Evolutionary conservation across 768 basidiomycete genomes (phyloP).

Genomic region (Leccinum uliginosum): DNA sequence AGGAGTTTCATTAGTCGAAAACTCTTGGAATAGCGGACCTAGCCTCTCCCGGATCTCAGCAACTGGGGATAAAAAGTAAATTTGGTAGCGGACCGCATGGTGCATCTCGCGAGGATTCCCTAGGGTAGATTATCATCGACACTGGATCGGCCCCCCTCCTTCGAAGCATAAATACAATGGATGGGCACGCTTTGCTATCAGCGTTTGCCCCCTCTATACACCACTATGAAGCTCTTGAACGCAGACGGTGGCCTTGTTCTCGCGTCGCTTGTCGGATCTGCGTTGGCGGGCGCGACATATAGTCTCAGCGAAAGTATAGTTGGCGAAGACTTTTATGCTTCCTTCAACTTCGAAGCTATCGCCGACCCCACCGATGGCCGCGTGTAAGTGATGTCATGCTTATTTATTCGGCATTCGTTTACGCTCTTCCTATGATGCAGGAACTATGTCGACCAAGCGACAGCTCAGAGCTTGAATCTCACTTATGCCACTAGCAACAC

Average conservation of each 20-base stretch:
- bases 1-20: neutral
- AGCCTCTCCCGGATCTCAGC: neutral
- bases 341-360: constrained; percentile 32
- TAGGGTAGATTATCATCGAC: neutral
- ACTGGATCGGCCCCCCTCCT: neutral
- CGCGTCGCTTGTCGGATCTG: constrained; percentile 7
- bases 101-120: neutral
- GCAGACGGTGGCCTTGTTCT: constrained; percentile 7
- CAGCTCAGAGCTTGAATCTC: constrained; percentile 26
- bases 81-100: constrained; percentile 6
- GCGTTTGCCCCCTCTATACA: neutral
- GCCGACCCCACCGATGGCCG: constrained; percentile 36
- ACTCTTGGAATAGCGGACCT: neutral
- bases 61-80: neutral
- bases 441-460: constrained; percentile 31
- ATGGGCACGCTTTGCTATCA: neutral
- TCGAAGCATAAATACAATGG: constrained; percentile 14
- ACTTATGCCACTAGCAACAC: constrained; percentile 24
- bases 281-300: constrained; percentile 24
- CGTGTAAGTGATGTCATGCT: constrained; percentile 24
- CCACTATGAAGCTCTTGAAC: constrained; percentile 15
- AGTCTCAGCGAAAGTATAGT: constrained; percentile 23
- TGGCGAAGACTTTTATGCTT: constrained; percentile 28
- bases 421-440: constrained; percentile 11
- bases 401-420: neutral